A percentile compares a stretch with the other conserved stretches of the same genome.
Conservation (phyloP, 2,329 filamentous ascomycete genomes). For the Hymenoscyphus infarciens region DNA sequence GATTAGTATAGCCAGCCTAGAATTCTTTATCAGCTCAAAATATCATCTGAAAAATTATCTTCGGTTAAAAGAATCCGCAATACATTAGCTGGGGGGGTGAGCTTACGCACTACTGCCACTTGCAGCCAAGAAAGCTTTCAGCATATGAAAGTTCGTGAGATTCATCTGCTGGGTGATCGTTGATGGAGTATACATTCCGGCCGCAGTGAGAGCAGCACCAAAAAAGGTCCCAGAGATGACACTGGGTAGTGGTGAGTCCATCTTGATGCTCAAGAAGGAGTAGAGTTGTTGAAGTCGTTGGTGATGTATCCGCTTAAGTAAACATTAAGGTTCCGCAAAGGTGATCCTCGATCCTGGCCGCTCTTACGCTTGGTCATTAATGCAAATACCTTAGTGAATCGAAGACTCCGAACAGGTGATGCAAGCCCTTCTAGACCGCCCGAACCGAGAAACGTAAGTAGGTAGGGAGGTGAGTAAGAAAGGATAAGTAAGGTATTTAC, state of each 20-base stretch:
- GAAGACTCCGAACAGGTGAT: not conserved
- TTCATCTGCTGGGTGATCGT: conserved; percentile 60
- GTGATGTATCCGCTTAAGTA: not conserved
- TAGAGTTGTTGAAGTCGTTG: not conserved
- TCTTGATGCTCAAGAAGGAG: not conserved
- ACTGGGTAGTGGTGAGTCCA: conserved; percentile 6
- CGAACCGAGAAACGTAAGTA: not conserved
- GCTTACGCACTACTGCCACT: conserved; percentile 59
- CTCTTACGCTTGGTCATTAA: not conserved
- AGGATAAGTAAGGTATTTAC: not conserved
- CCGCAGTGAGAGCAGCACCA: conserved; percentile 56
- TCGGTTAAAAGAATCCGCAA: no score
- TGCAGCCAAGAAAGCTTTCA: conserved; percentile 60
- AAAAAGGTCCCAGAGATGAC: conserved; percentile 50
- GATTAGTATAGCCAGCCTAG: conserved; percentile 44
- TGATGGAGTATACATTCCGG: conserved; percentile 57
- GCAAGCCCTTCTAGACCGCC: not conserved
- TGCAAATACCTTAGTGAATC: not conserved
- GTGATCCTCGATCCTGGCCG: not conserved
- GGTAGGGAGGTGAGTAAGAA: not conserved
- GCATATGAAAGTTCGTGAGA: conserved; percentile 61
- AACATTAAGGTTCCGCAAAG: not conserved
- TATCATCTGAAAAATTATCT: not conserved
- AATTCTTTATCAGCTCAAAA: conserved; percentile 1
- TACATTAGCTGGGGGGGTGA: not conserved